Evolutionary conservation across 495 filamentous ascomycete genomes (phyloP), one percentile per base, ranked within the genome.

Genomic region (Beverwykella pulmonaria): DNA sequence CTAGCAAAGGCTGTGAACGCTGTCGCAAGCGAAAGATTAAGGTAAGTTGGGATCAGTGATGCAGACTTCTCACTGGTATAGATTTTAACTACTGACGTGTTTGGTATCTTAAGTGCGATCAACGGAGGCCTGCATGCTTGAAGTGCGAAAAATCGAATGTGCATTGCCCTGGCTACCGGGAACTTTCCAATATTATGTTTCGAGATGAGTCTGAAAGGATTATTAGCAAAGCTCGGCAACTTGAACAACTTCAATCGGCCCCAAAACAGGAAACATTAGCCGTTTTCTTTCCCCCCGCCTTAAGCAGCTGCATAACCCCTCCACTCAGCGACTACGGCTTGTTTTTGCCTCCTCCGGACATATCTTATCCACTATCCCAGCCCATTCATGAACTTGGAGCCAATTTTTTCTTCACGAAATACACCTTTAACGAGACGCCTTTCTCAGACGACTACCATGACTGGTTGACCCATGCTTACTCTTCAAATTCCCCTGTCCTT

Each of bases 1-100:
- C 60, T 15, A 65, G 63, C 55, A 59, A 60, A 59, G 63, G 63
- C 1, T 65, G 63, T 41, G 34, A 65, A 17, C 63, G 55, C 9
- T 65, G 63, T 53, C 63, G 63, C 23, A 34, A 59, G 44, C 63
- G 63, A 5, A 65, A 65, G 55, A 44, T 65, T n/a, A 65, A 60
- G 55, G 61, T 29, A 56, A 44, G 50, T 55, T 9, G 4, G 6
- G 22, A 14, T 27, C 19, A 7, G 7, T 2, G 48, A 7, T 8
- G 14, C 17, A 1, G 6, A 3, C 32, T 4, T 15, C 52, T 7
- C 10, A 15, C n/a, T 5, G 8, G 19, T 8, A 32, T 10, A 26
- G 5, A 17, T 34, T 22, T 19, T 39, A 49, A 19, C 25, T 36
- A 26, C 25, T 53, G 15, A 22, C 41, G 12, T 34, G n/a, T n/a